phyloP scores from a whole-genome alignment of 1,284 basidiomycete species.

The Boletellus sp. region DNA sequence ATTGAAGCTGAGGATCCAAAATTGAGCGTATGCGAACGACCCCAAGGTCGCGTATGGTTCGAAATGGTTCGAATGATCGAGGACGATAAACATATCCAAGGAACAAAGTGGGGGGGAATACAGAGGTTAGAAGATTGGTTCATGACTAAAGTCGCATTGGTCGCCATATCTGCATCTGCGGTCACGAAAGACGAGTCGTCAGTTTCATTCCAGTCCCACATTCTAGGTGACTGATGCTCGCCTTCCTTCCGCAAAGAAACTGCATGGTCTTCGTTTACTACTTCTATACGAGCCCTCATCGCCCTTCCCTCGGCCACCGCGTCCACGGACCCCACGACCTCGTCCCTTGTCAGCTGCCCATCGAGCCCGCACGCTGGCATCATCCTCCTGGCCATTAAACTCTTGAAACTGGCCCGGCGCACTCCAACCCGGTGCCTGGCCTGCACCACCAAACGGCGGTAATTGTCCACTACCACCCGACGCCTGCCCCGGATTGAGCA shows the following conservation, averaged over 20 bases:
- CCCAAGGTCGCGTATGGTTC: neutral
- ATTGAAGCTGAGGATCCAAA: conserved; percentile 1
- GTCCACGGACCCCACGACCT: conserved; percentile 32
- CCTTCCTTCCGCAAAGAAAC: conserved; percentile 85
- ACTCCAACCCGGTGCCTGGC: conserved; percentile 30
- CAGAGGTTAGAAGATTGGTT: conserved; percentile 35
- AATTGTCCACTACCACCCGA: conserved; percentile 22
- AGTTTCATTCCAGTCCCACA: conserved; percentile 42
- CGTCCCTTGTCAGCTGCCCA: conserved; percentile 41
- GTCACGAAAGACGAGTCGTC: conserved; percentile 40
- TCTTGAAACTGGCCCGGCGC: conserved; percentile 32
- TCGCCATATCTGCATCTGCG: conserved; percentile 82
- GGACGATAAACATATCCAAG: conserved; percentile 9
- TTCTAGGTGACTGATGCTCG: conserved; percentile 56
- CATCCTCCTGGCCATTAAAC: conserved; percentile 35
- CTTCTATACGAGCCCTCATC: conserved; percentile 56
- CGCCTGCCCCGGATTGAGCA: conserved; percentile 27
- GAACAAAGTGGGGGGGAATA: conserved; percentile 3
- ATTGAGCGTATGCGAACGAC: neutral
- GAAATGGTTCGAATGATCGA: neutral
- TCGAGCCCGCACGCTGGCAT: conserved; percentile 37
- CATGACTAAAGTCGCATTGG: conserved; percentile 79
- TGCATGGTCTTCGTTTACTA: conserved; percentile 81
- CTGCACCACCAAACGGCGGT: conserved; percentile 22
- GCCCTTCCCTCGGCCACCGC: conserved; percentile 48